phyloP scores from a whole-genome alignment of 202 grass and related monocot genomes.

The Digitaria exilis region DNA sequence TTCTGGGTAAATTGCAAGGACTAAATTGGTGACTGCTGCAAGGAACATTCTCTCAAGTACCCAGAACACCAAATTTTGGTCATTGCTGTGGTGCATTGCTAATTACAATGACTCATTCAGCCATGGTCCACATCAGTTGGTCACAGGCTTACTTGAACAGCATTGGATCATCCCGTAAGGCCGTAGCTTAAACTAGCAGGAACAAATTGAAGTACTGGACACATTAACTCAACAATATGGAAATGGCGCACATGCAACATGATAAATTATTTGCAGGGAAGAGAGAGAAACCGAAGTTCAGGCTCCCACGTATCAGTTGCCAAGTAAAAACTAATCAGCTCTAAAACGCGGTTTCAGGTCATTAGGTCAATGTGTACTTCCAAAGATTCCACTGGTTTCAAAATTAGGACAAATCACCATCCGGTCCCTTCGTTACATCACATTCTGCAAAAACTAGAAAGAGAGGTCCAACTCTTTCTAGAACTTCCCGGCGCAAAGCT shows the following conservation, averaged over 20 bases:
- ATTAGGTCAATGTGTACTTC: constrained; percentile 20
- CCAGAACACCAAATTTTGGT: neutral
- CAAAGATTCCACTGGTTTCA: neutral
- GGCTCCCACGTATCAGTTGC: constrained; percentile 25
- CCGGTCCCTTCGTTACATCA: neutral
- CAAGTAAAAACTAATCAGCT: constrained; percentile 43
- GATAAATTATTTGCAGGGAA: neutral
- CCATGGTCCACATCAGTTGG: neutral
- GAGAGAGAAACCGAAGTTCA: neutral
- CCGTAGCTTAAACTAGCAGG: neutral
- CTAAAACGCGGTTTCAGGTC: constrained; percentile 33
- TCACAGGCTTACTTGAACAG: neutral
- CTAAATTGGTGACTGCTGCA: neutral
- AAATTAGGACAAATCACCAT: constrained; percentile 39
- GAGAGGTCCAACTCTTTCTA: neutral
- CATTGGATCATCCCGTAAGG: neutral
- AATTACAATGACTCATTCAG: neutral
- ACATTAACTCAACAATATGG: neutral
- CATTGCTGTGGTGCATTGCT: neutral
- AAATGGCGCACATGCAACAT: neutral
- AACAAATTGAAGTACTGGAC: neutral
- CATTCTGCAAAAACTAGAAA: constrained; percentile 11
- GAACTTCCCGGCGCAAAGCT: constrained; percentile 2
- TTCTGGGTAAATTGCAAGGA: neutral
- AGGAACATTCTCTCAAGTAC: neutral